Evolutionary conservation across 306 rosid species (phyloP), one percentile per base, ranked within the genome.

Genomic region (Sechiopsis laciniata): DNA sequence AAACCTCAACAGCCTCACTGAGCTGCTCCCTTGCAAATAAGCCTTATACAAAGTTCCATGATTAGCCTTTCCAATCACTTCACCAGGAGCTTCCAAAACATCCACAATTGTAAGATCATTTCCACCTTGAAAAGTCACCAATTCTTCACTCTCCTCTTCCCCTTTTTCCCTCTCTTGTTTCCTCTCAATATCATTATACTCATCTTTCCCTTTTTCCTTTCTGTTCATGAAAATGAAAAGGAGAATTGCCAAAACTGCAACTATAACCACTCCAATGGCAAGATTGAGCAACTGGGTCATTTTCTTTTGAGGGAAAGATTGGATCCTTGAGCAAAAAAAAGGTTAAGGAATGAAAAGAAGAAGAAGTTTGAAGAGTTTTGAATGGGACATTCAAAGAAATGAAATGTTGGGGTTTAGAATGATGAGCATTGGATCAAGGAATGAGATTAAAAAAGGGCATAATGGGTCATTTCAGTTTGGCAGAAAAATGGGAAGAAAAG

Each of bases 51-150:
- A 58, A 9, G 99, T 95, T 0, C 97, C 97, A 84, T 83, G 83
- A 79, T 84, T 84, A 37, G 99, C 91, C 74, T 95, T 95, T 9
- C 99, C 99, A 72, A 91, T 91, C 42, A 95, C 99, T 76, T 95
- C 99, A 0, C 99, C 99, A 0, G 99, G 97, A 84, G 99, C 99
- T 74, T 95, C 99, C 67, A 95, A 78, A 48, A 95, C 82, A 74
- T 95, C 99, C 74, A 85, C 76, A 11, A 95, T 85, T 56, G 88
- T 82, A 61, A 95, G 83, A 74, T 89, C 87, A 64, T 89, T 83
- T 2, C 97, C 99, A 17, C 90, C 95, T 20, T 85, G 80, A 73
- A 91, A 95, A 40, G 66, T 85, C 19, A 84, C 65, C 83, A 95
- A 76, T 48, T 89, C 90, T 79, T 87, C 99, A 7, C 63, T 82